Conservation (phyloP, 2,329 filamentous ascomycete genomes). For the Ceratocystis albifundus region DNA sequence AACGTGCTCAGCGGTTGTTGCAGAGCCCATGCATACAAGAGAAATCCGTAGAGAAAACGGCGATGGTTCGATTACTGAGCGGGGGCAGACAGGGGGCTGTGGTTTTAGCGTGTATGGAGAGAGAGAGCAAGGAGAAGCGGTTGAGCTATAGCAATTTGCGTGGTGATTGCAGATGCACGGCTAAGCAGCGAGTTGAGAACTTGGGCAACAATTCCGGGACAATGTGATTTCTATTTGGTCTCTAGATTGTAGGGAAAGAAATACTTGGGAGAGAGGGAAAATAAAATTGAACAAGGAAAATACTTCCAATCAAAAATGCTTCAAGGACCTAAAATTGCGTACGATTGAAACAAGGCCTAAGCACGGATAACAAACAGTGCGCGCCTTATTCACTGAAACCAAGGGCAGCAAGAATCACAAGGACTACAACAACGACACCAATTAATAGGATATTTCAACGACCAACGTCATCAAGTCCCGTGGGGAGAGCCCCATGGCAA, state of each 20-base stretch:
- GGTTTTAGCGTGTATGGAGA: not conserved
- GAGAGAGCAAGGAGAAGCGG: not conserved
- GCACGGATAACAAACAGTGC: not conserved
- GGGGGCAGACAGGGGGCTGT: not conserved
- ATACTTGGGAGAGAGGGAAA: not conserved
- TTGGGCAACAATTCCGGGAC: not conserved
- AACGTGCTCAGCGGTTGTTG: not conserved
- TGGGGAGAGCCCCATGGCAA: too few relatives aligned
- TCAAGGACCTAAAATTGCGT: not conserved
- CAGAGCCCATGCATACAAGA: not conserved
- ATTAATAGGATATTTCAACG: not conserved
- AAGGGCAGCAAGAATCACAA: not conserved
- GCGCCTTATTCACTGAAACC: not conserved
- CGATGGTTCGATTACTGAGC: not conserved
- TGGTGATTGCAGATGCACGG: not conserved
- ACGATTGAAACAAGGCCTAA: slow-evolving; percentile 1
- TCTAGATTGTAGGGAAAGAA: not conserved
- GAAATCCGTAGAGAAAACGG: not conserved
- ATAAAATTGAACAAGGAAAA: not conserved
- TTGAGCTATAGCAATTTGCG: not conserved
- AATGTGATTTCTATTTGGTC: not conserved
- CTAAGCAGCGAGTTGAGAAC: not conserved
- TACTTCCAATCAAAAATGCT: not conserved
- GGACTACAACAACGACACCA: not conserved
- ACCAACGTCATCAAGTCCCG: not conserved